Percentiles rank a stretch among this genome's conserved stretches.
Evolutionary conservation across 768 basidiomycete species (phyloP).

Genomic region (Tulasnella calospora): DNA sequence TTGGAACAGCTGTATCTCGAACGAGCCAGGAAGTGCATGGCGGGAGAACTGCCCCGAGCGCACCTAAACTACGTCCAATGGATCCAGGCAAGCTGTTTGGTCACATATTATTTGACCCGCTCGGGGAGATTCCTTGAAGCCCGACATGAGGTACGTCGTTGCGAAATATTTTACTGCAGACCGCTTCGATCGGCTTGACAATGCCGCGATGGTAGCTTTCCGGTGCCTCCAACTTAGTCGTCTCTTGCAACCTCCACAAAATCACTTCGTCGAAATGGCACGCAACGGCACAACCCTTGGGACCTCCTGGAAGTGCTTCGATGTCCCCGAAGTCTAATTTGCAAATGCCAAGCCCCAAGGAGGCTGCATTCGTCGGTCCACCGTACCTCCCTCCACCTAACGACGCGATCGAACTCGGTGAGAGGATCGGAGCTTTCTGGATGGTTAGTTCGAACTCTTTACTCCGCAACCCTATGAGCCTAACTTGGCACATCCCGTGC

Average conservation of each 20-base stretch:
- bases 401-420: conserved; percentile 21
- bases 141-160: conserved; percentile 22
- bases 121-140: conserved; percentile 25
- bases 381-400: conserved; percentile 12
- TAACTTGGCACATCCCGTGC: neutral
- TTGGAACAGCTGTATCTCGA: conserved; percentile 16
- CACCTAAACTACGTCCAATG: conserved; percentile 20
- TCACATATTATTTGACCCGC: conserved; percentile 24
- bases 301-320: neutral
- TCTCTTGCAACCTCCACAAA: conserved; percentile 27
- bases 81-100: conserved; percentile 26
- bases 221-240: conserved; percentile 20
- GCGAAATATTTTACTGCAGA: neutral
- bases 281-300: neutral
- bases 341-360: neutral
- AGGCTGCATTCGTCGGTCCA: neutral
- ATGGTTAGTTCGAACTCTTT: neutral
- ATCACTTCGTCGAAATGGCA: conserved; percentile 22
- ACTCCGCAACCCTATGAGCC: neutral
- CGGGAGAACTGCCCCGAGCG: conserved; percentile 16
- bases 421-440: conserved; percentile 20
- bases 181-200: neutral
- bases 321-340: neutral
- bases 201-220: conserved; percentile 17
- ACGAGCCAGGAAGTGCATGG: conserved; percentile 15